Percentiles rank a stretch among this genome's conserved stretches.
phyloP scores from a whole-genome alignment of 2,329 filamentous ascomycete species.

The Reticulascus tulasneorum region DNA sequence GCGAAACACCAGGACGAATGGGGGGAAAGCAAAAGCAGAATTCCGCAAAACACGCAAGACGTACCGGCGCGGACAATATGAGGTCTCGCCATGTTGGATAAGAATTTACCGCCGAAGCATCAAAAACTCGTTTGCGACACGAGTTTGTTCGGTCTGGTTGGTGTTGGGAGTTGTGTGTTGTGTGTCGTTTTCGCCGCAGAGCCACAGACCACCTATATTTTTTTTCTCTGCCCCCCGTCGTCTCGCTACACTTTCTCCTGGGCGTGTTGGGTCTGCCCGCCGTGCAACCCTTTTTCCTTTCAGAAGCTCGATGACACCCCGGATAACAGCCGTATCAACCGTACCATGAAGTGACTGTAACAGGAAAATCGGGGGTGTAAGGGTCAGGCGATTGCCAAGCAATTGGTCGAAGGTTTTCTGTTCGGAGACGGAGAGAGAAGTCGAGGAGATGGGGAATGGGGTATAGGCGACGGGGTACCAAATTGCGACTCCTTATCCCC shows the following conservation, averaged over 20 bases:
- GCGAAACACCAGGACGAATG: constrained; percentile 5
- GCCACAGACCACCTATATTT: constrained; percentile 4
- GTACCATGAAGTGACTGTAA: constrained; percentile 6
- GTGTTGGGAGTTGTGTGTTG: constrained; percentile 4
- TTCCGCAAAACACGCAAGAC: too few species aligned
- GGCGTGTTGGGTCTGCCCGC: constrained; percentile 6
- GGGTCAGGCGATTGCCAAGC: constrained; percentile 11
- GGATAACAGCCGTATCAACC: neutral
- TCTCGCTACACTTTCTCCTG: constrained; percentile 8
- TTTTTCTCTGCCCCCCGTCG: constrained; percentile 10
- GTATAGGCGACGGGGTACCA: constrained; percentile 8
- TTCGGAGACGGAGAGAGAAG: constrained; percentile 4
- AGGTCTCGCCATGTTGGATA: constrained; percentile 53
- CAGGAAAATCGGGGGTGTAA: constrained; percentile 8
- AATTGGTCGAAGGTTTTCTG: constrained; percentile 4
- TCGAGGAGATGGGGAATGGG: neutral
- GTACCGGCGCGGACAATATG: constrained; percentile 58
- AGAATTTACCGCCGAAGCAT: constrained; percentile 9
- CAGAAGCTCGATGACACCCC: constrained; percentile 1
- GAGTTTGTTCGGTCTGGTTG: too few species aligned
- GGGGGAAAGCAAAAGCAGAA: constrained; percentile 9
- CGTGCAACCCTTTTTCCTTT: constrained; percentile 1
- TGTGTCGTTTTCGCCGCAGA: constrained; percentile 4
- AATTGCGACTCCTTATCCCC: constrained; percentile 15
- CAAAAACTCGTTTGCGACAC: too few species aligned